These are phyloP conservation scores for Trametes cubensis DNA, from an alignment of 768 basidiomycete species.

Conservation along the genomic window DNA sequence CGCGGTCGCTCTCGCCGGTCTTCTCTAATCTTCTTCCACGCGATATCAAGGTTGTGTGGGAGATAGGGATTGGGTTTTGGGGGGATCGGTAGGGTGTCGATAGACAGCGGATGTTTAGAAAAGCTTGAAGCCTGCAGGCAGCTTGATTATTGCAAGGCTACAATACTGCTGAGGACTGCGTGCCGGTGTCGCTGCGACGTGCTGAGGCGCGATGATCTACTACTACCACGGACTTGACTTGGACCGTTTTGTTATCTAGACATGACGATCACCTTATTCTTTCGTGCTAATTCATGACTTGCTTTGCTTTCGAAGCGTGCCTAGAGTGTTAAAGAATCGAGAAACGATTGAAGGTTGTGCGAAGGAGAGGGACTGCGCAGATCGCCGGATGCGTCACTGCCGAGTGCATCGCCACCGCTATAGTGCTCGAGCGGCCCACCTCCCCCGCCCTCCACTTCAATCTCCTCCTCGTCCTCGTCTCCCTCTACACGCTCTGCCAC, in stretches of 20 bases:
- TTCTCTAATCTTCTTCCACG: background rate
- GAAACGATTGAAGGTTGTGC: background rate
- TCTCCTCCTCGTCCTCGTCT: background rate
- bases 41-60: no score
- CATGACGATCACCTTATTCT: background rate
- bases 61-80: no score
- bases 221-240: no score
- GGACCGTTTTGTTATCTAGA: background rate
- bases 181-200: no score
- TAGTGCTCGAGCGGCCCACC: background rate
- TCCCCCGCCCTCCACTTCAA: background rate
- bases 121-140: no score
- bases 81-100: no score
- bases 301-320: no score
- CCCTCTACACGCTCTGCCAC: background rate
- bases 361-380: conserved; percentile 10
- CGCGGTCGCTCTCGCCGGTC: conserved; percentile 11
- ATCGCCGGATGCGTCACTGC: conserved; percentile 17
- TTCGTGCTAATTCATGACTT: conserved; percentile 15
- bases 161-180: no score
- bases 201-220: no score
- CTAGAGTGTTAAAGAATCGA: no score
- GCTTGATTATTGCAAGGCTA: no score
- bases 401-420: background rate
- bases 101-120: no score